A percentile compares a stretch with the other conserved stretches of the same genome.
Evolutionary conservation across 345 rosid species (phyloP).

Genomic region (Heritiera fomes): DNA sequence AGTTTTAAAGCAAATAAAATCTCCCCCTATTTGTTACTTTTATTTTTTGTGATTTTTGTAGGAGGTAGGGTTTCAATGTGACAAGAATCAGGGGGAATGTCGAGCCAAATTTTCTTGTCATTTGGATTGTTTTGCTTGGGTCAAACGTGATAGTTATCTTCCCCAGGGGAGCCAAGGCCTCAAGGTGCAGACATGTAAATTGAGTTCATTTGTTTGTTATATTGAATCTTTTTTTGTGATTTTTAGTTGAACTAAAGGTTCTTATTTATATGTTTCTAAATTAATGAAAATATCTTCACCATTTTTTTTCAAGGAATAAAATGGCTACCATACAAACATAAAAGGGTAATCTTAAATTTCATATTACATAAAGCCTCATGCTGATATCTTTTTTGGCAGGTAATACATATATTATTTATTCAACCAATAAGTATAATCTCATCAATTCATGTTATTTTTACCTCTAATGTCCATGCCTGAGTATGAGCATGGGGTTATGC

Average conservation of each 20-base stretch:
- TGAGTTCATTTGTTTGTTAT: slow-evolving; percentile 12
- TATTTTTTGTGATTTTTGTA: slow-evolving; percentile 28
- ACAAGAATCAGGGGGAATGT: slow-evolving; percentile 92
- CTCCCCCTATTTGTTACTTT: slow-evolving; percentile 8
- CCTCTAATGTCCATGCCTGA: background rate
- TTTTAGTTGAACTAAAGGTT: slow-evolving; percentile 21
- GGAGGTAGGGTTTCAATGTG: slow-evolving; percentile 92
- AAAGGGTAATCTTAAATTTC: background rate
- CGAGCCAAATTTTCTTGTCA: slow-evolving; percentile 92
- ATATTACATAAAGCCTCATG: background rate
- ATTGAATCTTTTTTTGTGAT: slow-evolving; percentile 15
- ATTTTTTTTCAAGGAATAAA: background rate
- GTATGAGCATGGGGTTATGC: background rate
- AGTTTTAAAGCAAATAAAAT: background rate
- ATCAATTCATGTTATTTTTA: background rate
- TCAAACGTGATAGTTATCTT: slow-evolving; percentile 98
- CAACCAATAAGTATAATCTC: background rate
- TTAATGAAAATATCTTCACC: background rate
- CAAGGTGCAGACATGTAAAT: slow-evolving; percentile 54
- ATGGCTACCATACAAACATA: background rate
- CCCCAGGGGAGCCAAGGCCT: slow-evolving; percentile 99
- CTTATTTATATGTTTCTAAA: slow-evolving; percentile 3
- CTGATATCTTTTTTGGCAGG: background rate
- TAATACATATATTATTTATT: slow-evolving; percentile 6
- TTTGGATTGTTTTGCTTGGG: slow-evolving; percentile 99